These are phyloP conservation scores for Diaporthe sp. DNA, from an alignment of 2,329 filamentous ascomycete genomes.

Conservation along the genomic window DNA sequence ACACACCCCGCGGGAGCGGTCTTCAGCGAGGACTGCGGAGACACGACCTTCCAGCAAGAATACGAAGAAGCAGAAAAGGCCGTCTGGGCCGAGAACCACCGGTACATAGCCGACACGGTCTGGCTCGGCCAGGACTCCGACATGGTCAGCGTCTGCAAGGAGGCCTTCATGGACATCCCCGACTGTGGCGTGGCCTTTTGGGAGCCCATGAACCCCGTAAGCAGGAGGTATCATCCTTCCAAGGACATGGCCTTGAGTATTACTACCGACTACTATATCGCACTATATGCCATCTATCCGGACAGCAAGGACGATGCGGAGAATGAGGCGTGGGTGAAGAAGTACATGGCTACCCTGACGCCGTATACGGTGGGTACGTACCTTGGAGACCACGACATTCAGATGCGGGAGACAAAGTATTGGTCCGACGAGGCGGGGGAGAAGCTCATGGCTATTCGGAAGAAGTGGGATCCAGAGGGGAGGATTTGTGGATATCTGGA, in stretches of 20 bases:
- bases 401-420: conserved; percentile 59
- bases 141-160: not conserved
- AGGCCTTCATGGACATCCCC: not conserved
- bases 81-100: not conserved
- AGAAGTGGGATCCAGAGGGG: conserved; percentile 59
- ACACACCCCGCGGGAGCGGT: not conserved
- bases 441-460: conserved; percentile 58
- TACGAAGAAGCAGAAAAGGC: not conserved
- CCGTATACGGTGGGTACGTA: conserved; percentile 61
- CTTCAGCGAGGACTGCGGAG: not conserved
- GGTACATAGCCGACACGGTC: not conserved
- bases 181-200: not conserved
- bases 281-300: conserved; percentile 65
- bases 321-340: conserved; percentile 59
- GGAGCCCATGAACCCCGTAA: not conserved
- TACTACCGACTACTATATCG: conserved; percentile 69
- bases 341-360: conserved; percentile 56
- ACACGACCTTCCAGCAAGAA: not conserved
- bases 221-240: not conserved
- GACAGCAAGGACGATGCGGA: conserved; percentile 58
- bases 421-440: conserved; percentile 60
- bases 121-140: not conserved
- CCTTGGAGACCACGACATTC: conserved; percentile 68
- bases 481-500: conserved; percentile 60
- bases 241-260: conserved; percentile 64